A percentile compares a stretch with the other conserved stretches of the same genome.
Evolutionary conservation across 2,329 filamentous ascomycete genomes (phyloP).

Genomic region (Pseudogymnoascus sp.): DNA sequence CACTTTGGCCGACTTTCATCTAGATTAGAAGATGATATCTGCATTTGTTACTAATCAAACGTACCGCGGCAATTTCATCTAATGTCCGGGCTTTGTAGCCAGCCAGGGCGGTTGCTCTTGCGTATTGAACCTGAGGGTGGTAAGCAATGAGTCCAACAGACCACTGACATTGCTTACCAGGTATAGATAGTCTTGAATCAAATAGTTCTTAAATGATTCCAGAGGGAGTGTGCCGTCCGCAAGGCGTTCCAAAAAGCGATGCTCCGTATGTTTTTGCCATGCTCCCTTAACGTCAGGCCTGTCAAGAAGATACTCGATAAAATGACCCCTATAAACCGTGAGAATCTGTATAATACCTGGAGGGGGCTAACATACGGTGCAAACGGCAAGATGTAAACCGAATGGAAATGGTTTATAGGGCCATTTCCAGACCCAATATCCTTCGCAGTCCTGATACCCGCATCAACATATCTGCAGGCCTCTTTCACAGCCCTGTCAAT

Average conservation of each 20-base stretch:
- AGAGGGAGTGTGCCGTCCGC: conserved; percentile 67
- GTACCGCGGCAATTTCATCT: conserved; percentile 61
- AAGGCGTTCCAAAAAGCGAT: conserved; percentile 72
- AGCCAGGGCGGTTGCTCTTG: conserved; percentile 74
- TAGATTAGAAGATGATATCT: background rate
- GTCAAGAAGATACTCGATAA: conserved; percentile 74
- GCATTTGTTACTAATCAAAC: conserved; percentile 20
- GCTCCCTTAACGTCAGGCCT: conserved; percentile 63
- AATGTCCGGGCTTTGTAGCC: conserved; percentile 76
- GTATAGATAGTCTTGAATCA: conserved; percentile 89
- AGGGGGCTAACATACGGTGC: conserved; percentile 35
- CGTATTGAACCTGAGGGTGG: conserved; percentile 63
- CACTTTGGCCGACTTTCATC: conserved; percentile 52
- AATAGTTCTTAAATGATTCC: conserved; percentile 76
- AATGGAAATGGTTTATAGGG: conserved; percentile 74
- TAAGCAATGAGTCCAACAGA: background rate
- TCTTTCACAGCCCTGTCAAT: conserved; percentile 53
- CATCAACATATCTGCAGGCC: conserved; percentile 65
- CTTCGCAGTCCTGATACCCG: conserved; percentile 47
- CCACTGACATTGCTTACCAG: conserved; percentile 45
- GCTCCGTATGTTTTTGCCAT: conserved; percentile 71
- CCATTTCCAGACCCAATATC: conserved; percentile 55
- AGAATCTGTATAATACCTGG: background rate
- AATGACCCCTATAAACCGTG: conserved; percentile 50
- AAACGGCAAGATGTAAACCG: conserved; percentile 59